Conservation (phyloP, 495 filamentous ascomycete genomes). For the Penicillium ochrochloron region DNA sequence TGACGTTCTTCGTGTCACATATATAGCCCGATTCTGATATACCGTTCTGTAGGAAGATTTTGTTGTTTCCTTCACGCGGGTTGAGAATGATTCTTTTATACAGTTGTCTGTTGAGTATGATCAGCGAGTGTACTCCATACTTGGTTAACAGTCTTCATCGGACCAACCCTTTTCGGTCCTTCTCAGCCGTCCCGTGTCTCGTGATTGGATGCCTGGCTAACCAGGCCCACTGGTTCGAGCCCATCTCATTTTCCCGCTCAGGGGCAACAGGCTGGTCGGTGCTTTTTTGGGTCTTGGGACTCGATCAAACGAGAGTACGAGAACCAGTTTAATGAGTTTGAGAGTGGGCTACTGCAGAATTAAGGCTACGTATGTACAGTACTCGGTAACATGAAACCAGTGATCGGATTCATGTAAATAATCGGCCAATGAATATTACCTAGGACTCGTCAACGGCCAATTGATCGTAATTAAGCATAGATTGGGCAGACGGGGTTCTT, state of each 20-base stretch:
- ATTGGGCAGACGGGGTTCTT: neutral
- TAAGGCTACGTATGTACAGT: neutral
- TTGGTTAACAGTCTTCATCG: neutral
- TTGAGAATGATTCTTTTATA: neutral
- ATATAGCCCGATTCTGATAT: neutral
- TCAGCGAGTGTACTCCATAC: neutral
- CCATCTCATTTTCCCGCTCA: constrained; percentile 25
- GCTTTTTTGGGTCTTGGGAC: constrained; percentile 14
- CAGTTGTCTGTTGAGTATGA: neutral
- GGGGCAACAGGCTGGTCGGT: constrained; percentile 35
- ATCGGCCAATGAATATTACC: neutral
- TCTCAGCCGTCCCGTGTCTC: neutral
- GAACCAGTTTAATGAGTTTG: neutral
- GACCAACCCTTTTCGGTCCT: neutral
- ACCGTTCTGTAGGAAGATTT: neutral
- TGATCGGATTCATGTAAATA: neutral
- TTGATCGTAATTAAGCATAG: neutral
- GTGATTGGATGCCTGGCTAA: constrained; percentile 13
- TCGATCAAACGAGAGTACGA: neutral
- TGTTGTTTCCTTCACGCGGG: neutral
- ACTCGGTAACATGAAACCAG: neutral
- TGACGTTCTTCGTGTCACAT: constrained; percentile 1
- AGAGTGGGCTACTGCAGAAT: neutral
- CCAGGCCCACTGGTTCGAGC: constrained; percentile 30
- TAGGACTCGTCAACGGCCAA: neutral